Evolutionary conservation across 345 rosid genomes (phyloP).

Genomic region (Eucalyptus brandiana): DNA sequence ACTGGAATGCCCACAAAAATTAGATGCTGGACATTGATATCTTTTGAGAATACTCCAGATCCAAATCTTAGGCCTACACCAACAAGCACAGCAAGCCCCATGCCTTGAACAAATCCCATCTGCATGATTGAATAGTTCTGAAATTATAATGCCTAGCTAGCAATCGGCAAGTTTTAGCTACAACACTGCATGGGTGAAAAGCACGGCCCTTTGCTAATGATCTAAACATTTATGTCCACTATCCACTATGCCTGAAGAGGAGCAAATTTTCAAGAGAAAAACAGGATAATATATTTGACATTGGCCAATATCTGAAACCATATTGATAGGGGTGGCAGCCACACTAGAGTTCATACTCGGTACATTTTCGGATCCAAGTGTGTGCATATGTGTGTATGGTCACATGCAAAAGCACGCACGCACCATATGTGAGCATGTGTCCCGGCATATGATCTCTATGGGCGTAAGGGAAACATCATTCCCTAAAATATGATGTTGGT

Average conservation of each 20-base stretch:
- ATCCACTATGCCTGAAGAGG: neutral
- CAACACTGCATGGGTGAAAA: neutral
- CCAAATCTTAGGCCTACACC: slow-evolving; percentile 74
- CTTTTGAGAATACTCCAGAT: slow-evolving; percentile 53
- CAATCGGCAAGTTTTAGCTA: neutral
- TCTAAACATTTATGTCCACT: neutral
- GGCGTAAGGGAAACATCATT: neutral
- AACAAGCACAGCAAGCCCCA: slow-evolving; percentile 55
- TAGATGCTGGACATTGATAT: slow-evolving; percentile 46
- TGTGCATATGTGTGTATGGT: neutral
- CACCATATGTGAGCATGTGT: neutral
- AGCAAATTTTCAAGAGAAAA: neutral
- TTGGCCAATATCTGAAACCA: neutral
- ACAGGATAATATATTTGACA: neutral
- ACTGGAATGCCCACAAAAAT: slow-evolving; percentile 74
- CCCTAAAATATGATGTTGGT: neutral
- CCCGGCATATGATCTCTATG: neutral
- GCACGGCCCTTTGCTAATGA: neutral
- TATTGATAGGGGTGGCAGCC: neutral
- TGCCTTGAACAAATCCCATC: slow-evolving; percentile 76
- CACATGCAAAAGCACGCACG: neutral
- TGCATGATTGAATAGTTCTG: slow-evolving; percentile 4
- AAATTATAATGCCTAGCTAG: neutral
- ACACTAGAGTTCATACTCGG: neutral
- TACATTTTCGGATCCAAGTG: neutral